Evolutionary conservation across 1,284 basidiomycete genomes (phyloP).

Genomic region (Cryptococcus sp.): DNA sequence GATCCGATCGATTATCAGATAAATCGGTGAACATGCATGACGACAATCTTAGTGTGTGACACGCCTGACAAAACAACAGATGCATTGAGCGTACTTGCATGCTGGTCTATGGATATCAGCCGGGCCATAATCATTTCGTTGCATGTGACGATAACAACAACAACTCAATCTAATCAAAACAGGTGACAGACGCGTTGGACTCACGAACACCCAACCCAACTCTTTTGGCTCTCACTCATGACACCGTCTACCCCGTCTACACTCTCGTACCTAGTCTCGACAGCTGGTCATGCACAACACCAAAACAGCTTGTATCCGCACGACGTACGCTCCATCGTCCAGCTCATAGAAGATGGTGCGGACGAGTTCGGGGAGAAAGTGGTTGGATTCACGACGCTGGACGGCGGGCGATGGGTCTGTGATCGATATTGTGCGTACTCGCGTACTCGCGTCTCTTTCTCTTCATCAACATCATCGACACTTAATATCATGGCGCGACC

Average conservation of each 20-base stretch:
- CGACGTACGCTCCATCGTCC: constrained; percentile 42
- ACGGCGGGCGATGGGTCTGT: constrained; percentile 23
- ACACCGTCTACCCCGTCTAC: not conserved
- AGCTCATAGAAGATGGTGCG: constrained; percentile 48
- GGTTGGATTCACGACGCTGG: constrained; percentile 46
- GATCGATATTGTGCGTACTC: constrained; percentile 35
- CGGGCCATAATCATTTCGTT: too few species aligned
- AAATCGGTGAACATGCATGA: too few species aligned
- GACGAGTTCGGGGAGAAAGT: constrained; percentile 41
- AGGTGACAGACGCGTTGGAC: too few species aligned
- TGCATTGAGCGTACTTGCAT: too few species aligned
- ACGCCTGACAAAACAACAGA: too few species aligned
- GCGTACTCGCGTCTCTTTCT: not conserved
- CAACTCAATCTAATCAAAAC: too few species aligned
- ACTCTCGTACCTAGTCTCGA: constrained; percentile 48
- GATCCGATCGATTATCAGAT: too few species aligned
- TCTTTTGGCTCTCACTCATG: constrained; percentile 16
- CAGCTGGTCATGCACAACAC: constrained; percentile 40
- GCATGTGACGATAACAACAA: too few species aligned
- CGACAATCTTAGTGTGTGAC: not conserved
- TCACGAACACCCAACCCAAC: too few species aligned
- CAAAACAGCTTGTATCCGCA: constrained; percentile 45
- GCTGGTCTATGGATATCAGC: too few species aligned
- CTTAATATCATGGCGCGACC: not conserved
- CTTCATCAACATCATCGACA: not conserved